Base-by-base conservation (phyloP, 192 early-diverging fungal genomes). In the Oehlia diaphana region DNA sequence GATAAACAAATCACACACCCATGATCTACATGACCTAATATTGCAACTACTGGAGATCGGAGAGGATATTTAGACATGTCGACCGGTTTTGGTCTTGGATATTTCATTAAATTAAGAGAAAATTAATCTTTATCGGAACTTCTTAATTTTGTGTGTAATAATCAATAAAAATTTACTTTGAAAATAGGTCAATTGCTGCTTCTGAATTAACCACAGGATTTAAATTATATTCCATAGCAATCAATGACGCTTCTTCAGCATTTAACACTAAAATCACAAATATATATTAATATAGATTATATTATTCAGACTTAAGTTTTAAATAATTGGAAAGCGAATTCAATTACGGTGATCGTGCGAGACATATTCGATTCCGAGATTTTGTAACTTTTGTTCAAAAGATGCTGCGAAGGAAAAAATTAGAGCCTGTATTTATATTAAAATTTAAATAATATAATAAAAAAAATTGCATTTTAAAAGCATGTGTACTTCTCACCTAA, bases 1-100 rank as follows among this genome's bases (percentile, higher is more conserved):
- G 0, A 12, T 2, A 12, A 47, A 47, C 1, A n/a, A 37, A 28
- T 39, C 9, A 42, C 14, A 10, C 33, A 42, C 19, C 71, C 71
- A 13, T 72, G 94, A 83, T 99, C 96, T 21, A 99, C 96, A 79
- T 99, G 97, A 8, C 97, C 97, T 96, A 99, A 95, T 80, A 99
- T 96, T 1, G 97, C 97, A 19, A 99, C 95, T 21, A 99, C 91
- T 13, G 97, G 97, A 4, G 97, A 94, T 26, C 96, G 89, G 19
- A 83, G 67, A 16, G 93, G 93, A 78, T 92, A 92, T 16, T 81
- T 79, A 4, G 92, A 90, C 92, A 93, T 93, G 68, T 95, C 95
- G 37, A 88, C 89, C 0, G 94, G 93, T 65, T 84, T 77, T 4
- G 91, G 89, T 61, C 92, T 88, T 64, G 31, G 10, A 81, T 19